A percentile compares a stretch with the other conserved stretches of the same genome.
These are phyloP conservation scores for Hericium rajendrae DNA, from an alignment of 768 basidiomycete species.

Conservation along the genomic window DNA sequence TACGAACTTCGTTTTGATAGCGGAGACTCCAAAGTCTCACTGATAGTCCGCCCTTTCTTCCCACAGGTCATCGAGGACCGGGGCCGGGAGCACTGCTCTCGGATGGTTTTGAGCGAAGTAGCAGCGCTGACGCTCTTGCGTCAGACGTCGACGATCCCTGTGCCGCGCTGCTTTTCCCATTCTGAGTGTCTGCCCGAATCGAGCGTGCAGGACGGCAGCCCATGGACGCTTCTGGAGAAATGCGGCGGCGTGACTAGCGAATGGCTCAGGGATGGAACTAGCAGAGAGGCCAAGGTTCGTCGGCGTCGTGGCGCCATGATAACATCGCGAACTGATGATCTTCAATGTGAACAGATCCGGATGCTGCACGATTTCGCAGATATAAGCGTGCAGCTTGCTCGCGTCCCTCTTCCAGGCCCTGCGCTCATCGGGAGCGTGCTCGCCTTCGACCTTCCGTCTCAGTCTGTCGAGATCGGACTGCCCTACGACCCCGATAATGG, in stretches of 20 bases:
- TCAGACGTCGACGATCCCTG: no score
- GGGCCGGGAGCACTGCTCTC: no score
- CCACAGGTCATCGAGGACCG: no score
- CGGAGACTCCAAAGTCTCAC: no score
- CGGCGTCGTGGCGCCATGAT: not conserved
- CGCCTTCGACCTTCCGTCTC: not conserved
- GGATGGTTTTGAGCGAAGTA: no score
- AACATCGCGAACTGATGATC: not conserved
- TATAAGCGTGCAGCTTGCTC: not conserved
- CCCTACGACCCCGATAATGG: no score
- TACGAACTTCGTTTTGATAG: no score
- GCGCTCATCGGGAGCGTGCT: not conserved
- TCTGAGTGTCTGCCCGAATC: no score
- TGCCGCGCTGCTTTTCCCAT: no score
- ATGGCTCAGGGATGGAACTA: not conserved
- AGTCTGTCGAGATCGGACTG: not conserved
- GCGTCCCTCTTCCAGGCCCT: not conserved
- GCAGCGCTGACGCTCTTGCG: no score
- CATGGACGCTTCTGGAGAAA: not conserved
- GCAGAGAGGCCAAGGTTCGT: not conserved
- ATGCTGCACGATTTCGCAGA: not conserved
- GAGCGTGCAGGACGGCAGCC: not conserved
- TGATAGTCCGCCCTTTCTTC: no score
- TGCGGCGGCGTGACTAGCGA: not conserved
- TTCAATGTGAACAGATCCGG: not conserved